Conservation (phyloP, 2,329 filamentous ascomycete genomes). For the Chrysosporium queenslandicum region DNA sequence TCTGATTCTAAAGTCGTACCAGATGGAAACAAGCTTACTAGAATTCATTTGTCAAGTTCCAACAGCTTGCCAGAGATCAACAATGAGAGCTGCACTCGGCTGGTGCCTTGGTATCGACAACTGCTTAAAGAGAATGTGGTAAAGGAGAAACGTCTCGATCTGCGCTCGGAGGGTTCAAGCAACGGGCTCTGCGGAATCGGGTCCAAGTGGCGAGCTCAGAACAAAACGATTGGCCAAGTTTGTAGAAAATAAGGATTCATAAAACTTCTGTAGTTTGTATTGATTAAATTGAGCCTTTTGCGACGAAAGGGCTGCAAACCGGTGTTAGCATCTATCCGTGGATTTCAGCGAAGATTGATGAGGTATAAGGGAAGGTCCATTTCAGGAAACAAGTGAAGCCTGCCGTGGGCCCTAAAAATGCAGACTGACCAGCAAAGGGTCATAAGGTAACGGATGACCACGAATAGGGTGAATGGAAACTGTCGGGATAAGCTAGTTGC, state of each 20-base stretch:
- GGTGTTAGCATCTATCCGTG: neutral
- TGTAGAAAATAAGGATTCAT: neutral
- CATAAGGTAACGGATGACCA: constrained; percentile 1
- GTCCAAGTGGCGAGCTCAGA: constrained; percentile 9
- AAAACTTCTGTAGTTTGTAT: neutral
- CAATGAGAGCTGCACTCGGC: constrained; percentile 11
- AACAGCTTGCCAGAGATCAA: constrained; percentile 6
- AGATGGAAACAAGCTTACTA: constrained; percentile 22
- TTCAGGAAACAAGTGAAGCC: neutral
- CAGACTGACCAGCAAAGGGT: constrained; percentile 1
- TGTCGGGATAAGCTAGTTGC: constrained; percentile 3
- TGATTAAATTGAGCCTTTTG: neutral
- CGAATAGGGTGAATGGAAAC: constrained; percentile 3
- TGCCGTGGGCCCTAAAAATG: neutral
- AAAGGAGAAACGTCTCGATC: constrained; percentile 4
- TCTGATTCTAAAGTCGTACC: constrained; percentile 17
- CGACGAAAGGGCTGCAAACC: neutral
- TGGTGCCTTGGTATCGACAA: constrained; percentile 15
- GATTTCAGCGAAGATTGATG: neutral
- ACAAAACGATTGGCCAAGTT: constrained; percentile 13
- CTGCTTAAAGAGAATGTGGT: constrained; percentile 5
- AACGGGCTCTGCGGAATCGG: constrained; percentile 1
- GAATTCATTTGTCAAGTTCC: constrained; percentile 20
- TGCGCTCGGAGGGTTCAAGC: constrained; percentile 3
- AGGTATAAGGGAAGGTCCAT: neutral